phyloP scores from a whole-genome alignment of 495 filamentous ascomycete genomes.

The Collariella sp. region DNA sequence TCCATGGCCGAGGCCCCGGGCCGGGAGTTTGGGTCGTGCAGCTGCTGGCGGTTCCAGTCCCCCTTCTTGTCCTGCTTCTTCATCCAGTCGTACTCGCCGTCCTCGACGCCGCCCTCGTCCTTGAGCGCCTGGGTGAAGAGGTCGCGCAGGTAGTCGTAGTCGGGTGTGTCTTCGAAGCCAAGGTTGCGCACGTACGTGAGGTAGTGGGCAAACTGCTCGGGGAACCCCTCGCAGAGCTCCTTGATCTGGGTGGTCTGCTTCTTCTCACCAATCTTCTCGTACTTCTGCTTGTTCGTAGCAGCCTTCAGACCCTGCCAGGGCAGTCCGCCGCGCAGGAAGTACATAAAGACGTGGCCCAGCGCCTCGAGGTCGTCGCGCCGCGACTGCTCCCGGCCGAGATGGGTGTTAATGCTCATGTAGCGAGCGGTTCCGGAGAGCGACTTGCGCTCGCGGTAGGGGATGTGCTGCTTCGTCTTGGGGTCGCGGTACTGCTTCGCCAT shows the following conservation, averaged over 20 bases:
- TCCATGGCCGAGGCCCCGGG: conserved; percentile 73
- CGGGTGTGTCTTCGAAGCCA: conserved; percentile 95
- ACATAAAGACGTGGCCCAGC: conserved; percentile 97
- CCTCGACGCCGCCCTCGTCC: conserved; percentile 87
- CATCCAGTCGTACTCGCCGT: conserved; percentile 99
- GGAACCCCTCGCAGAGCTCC: conserved; percentile 93
- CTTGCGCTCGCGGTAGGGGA: conserved; percentile 96
- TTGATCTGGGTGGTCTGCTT: conserved; percentile 97
- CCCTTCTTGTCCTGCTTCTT: conserved; percentile 95
- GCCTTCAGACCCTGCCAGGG: conserved; percentile 99
- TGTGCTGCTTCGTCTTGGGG: conserved; percentile 98
- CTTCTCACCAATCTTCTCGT: conserved; percentile 99
- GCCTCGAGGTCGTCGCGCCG: conserved; percentile 94
- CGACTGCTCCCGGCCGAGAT: conserved; percentile 93
- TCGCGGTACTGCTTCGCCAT: conserved; percentile 99
- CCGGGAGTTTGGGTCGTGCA: conserved; percentile 64
- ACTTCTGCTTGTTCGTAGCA: conserved; percentile 99
- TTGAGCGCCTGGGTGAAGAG: conserved; percentile 96
- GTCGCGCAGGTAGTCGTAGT: conserved; percentile 96
- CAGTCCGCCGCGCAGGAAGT: conserved; percentile 91
- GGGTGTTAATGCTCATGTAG: conserved; percentile 99
- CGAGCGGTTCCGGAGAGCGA: conserved; percentile 93
- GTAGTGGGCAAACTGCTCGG: conserved; percentile 97
- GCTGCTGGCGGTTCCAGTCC: conserved; percentile 57
- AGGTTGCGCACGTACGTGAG: conserved; percentile 94